These are phyloP conservation scores for Fistulifera solaris DNA, from an alignment of 108 stramenopile species.

Conservation along the genomic window DNA sequence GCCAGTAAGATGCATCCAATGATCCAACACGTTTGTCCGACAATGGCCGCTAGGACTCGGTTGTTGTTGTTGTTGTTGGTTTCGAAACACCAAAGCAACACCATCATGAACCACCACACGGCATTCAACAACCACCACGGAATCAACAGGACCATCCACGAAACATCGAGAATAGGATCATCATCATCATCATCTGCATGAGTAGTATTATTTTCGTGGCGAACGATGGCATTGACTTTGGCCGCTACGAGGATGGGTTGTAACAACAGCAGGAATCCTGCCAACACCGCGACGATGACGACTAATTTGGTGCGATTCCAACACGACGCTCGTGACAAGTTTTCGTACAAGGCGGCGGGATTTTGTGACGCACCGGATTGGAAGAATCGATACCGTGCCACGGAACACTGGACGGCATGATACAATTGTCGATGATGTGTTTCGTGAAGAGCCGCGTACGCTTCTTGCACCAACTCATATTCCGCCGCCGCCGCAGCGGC, in stretches of 20 bases:
- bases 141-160: constrained; percentile 46
- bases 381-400: constrained; percentile 33
- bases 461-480: constrained; percentile 72
- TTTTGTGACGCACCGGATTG: constrained; percentile 30
- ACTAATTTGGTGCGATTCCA: constrained; percentile 54
- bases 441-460: constrained; percentile 32
- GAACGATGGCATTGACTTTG: constrained; percentile 62
- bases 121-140: constrained; percentile 52
- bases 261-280: constrained; percentile 28
- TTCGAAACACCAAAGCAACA: constrained; percentile 10
- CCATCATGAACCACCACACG: neutral
- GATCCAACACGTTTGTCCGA: constrained; percentile 41
- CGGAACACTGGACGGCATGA: constrained; percentile 15
- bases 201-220: too few relatives aligned
- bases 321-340: constrained; percentile 40
- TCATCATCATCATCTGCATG: constrained; percentile 8
- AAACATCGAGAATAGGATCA: constrained; percentile 34
- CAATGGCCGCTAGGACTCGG: constrained; percentile 10
- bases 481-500: constrained; percentile 49
- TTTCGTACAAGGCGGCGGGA: constrained; percentile 48
- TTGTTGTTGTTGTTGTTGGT: constrained; percentile 18
- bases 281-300: constrained; percentile 20
- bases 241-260: constrained; percentile 71
- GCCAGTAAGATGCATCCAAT: constrained; percentile 37
- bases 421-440: constrained; percentile 49